Conservation (phyloP, 2,329 filamentous ascomycete genomes). For the Fusarium agapanthi region DNA sequence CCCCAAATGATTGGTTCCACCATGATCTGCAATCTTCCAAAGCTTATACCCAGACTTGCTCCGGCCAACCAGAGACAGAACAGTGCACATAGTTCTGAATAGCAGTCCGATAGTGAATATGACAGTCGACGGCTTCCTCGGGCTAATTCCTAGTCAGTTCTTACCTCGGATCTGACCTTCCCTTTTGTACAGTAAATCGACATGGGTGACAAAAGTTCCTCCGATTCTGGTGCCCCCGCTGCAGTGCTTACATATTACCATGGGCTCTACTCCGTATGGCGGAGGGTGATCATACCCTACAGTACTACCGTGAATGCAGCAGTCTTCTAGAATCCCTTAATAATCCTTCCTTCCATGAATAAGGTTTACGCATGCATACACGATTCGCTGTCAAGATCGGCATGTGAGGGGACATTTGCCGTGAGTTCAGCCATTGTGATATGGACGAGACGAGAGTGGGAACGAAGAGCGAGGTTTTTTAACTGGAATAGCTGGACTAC, state of each 20-base stretch:
- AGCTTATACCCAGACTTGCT: background rate
- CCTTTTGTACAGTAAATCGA: background rate
- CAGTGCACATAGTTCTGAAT: background rate
- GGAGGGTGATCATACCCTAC: background rate
- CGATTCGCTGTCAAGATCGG: background rate
- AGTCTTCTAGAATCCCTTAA: background rate
- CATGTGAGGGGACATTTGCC: too few species aligned
- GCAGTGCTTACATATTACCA: background rate
- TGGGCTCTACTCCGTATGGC: background rate
- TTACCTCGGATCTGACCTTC: background rate
- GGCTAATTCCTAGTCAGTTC: background rate
- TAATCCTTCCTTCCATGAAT: background rate
- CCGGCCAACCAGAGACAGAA: background rate
- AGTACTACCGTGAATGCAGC: background rate
- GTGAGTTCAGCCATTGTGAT: too few species aligned
- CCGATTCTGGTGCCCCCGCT: background rate
- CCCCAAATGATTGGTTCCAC: background rate
- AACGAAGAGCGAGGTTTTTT: too few species aligned
- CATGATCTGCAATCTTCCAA: background rate
- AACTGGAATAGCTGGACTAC: rapidly evolving
- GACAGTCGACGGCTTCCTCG: background rate
- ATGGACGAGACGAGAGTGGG: too few species aligned
- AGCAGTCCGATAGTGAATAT: background rate
- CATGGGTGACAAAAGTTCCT: background rate
- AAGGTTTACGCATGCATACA: background rate